These are phyloP conservation scores for Brasenia schreberi DNA, from an alignment of 164 flowering plant species.

Conservation along the genomic window DNA sequence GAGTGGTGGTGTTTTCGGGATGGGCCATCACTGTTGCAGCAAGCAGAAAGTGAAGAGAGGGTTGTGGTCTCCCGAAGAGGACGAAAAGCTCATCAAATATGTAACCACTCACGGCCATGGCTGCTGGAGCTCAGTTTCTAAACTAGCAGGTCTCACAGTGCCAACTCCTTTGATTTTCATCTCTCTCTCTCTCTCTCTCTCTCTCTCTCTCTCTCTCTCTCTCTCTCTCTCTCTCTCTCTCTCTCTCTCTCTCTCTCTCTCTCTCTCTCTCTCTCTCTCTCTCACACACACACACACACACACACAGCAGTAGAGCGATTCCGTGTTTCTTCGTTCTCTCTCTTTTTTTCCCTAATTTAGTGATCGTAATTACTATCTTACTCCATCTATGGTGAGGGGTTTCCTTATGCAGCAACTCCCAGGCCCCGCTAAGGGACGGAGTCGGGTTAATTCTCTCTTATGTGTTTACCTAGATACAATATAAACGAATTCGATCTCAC, in stretches of 20 bases:
- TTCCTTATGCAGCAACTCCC: background rate
- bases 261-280: background rate
- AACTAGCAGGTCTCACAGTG: constrained; percentile 18
- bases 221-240: background rate
- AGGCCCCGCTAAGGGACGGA: too few relatives aligned
- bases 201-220: background rate
- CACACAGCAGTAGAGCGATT: too few relatives aligned
- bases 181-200: background rate
- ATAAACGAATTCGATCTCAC: too few relatives aligned
- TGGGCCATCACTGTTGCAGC: constrained; percentile 35
- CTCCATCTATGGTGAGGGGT: background rate
- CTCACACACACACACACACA: too few relatives aligned
- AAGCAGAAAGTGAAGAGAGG: constrained; percentile 38
- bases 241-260: background rate
- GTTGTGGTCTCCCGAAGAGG: constrained; percentile 39
- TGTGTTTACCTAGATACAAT: too few relatives aligned
- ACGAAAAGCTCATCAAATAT: constrained; percentile 27
- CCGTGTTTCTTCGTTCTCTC: too few relatives aligned
- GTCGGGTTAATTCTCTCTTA: too few relatives aligned
- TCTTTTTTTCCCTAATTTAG: too few relatives aligned
- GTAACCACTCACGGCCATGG: constrained; percentile 31
- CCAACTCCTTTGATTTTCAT: too few relatives aligned
- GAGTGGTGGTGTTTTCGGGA: constrained; percentile 4
- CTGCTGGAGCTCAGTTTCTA: constrained; percentile 34
- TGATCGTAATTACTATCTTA: too few relatives aligned